phyloP scores from a whole-genome alignment of 371 early-diverging fungal species.

The Nosema muscidifuracis region DNA sequence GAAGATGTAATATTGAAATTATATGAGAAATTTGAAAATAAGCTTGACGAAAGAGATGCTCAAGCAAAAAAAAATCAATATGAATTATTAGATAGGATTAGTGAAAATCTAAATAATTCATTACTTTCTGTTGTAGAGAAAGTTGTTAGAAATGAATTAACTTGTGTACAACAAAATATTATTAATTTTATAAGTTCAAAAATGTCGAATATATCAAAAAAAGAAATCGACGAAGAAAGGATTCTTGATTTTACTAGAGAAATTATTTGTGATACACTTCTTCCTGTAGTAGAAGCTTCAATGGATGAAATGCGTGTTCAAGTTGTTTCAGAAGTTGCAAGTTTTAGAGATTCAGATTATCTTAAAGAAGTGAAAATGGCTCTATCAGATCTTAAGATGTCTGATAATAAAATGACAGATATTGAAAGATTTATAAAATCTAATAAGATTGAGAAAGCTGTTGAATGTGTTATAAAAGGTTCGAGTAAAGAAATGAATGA shows the following conservation, averaged over 20 bases:
- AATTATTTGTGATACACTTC: constrained; percentile 40
- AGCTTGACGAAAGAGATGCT: constrained; percentile 42
- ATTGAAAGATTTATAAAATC: background rate
- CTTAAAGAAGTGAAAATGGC: constrained; percentile 23
- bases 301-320: constrained; percentile 61
- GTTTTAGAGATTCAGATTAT: constrained; percentile 36
- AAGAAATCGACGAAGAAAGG: constrained; percentile 4
- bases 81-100: constrained; percentile 22
- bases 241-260: constrained; percentile 36
- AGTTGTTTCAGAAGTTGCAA: constrained; percentile 43
- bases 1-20: constrained; percentile 8
- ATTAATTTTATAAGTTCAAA: constrained; percentile 23
- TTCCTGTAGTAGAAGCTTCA: constrained; percentile 55
- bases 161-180: background rate
- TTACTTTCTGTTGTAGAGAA: constrained; percentile 23
- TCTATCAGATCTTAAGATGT: background rate
- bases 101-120: constrained; percentile 44
- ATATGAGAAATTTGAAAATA: constrained; percentile 26
- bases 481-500: background rate
- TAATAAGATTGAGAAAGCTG: background rate
- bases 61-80: constrained; percentile 13
- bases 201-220: background rate
- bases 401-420: background rate
- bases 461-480: constrained; percentile 1
- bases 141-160: constrained; percentile 39